Evolutionary conservation across 805 yeast genomes (phyloP).

Genomic region (Myxozyma vanderwaltii): DNA sequence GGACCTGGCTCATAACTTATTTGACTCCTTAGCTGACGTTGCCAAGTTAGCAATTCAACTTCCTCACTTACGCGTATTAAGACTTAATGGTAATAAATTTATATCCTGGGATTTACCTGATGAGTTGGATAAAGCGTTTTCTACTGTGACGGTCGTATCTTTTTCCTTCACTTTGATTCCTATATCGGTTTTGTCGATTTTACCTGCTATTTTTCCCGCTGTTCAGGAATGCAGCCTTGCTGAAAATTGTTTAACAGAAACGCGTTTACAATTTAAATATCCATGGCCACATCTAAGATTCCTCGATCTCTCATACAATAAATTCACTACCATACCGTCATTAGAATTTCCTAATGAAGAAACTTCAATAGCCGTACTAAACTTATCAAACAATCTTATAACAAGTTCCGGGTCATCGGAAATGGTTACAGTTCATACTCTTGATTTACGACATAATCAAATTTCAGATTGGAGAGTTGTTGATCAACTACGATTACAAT

Average conservation of each 20-base stretch:
- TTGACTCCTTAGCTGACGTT: constrained; percentile 49
- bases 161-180: constrained; percentile 33
- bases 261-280: background rate
- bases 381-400: constrained; percentile 47
- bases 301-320: constrained; percentile 52
- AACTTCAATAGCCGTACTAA: constrained; percentile 37
- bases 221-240: constrained; percentile 45
- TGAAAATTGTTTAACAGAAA: constrained; percentile 37
- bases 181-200: constrained; percentile 5
- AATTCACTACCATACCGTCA: constrained; percentile 42
- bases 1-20: constrained; percentile 63
- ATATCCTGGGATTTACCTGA: constrained; percentile 17
- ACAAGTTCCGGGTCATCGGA: background rate
- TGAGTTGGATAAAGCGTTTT: constrained; percentile 5
- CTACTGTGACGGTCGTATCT: constrained; percentile 28
- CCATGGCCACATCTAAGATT: constrained; percentile 25
- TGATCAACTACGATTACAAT: constrained; percentile 46
- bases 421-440: constrained; percentile 27
- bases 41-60: constrained; percentile 45
- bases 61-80: constrained; percentile 47
- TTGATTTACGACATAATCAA: constrained; percentile 58
- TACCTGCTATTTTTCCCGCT: constrained; percentile 45
- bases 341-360: background rate
- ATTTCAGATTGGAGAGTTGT: constrained; percentile 53
- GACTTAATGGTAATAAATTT: constrained; percentile 51